Percentiles rank a stretch among this genome's conserved stretches.
Evolutionary conservation across 331 rosid species (phyloP).

Genomic region (Quercus lobata): DNA sequence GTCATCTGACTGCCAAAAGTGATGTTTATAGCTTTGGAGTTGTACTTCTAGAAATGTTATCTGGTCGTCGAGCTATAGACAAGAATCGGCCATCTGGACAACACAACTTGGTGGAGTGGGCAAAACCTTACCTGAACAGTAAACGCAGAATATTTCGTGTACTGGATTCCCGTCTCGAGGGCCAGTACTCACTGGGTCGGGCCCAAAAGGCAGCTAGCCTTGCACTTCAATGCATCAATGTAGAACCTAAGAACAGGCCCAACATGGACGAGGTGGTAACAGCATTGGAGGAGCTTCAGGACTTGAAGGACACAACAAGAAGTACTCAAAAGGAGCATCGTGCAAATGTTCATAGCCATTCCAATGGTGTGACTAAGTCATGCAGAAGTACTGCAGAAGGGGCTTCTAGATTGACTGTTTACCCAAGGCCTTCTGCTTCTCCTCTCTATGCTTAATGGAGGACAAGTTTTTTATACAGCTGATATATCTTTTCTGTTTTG

Average conservation of each 20-base stretch:
- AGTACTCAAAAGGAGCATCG: conserved; percentile 28
- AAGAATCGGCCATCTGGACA: conserved; percentile 89
- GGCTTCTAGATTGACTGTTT: conserved; percentile 27
- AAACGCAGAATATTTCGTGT: conserved; percentile 59
- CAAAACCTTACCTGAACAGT: conserved; percentile 67
- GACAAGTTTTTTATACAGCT: conserved; percentile 1
- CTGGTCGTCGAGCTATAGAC: conserved; percentile 88
- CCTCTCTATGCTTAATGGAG: conserved; percentile 35
- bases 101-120: conserved; percentile 93
- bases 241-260: conserved; percentile 65
- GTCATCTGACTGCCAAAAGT: conserved; percentile 85
- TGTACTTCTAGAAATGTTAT: conserved; percentile 85
- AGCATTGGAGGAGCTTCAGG: conserved; percentile 73
- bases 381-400: conserved; percentile 15
- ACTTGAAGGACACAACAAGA: conserved; percentile 34
- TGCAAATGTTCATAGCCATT: background rate
- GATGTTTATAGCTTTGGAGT: conserved; percentile 96
- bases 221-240: conserved; percentile 63
- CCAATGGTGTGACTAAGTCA: conserved; percentile 15
- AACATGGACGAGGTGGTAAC: conserved; percentile 79
- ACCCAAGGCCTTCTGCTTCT: conserved; percentile 70
- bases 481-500: background rate
- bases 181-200: conserved; percentile 50
- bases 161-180: conserved; percentile 72
- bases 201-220: conserved; percentile 78